A percentile compares a stretch with the other conserved stretches of the same genome.
These are phyloP conservation scores for Cydonia oblonga DNA, from an alignment of 331 rosid genomes.

Conservation along the genomic window DNA sequence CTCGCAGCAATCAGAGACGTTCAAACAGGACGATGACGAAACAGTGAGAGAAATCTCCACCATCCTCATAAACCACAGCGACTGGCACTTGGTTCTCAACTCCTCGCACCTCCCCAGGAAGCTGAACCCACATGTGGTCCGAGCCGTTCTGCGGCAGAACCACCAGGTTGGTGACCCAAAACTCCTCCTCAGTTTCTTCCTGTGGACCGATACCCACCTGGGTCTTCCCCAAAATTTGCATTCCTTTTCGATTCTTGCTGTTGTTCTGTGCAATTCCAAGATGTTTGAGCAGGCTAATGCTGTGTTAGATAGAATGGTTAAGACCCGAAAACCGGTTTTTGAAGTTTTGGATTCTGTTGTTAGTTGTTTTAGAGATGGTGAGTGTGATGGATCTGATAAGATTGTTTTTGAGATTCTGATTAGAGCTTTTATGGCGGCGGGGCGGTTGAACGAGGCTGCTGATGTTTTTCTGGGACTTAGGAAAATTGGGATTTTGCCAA, in stretches of 20 bases:
- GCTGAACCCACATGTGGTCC: slow-evolving; percentile 33
- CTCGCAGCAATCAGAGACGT: not conserved
- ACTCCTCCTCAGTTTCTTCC: slow-evolving; percentile 31
- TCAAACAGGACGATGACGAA: slow-evolving; percentile 12
- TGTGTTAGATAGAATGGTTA: slow-evolving; percentile 26
- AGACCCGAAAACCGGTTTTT: slow-evolving; percentile 15
- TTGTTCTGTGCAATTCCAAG: slow-evolving; percentile 32
- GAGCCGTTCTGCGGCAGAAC: slow-evolving; percentile 23
- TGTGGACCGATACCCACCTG: slow-evolving; percentile 28
- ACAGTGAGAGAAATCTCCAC: slow-evolving; percentile 28
- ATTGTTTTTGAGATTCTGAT: slow-evolving; percentile 36
- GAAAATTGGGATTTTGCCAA: slow-evolving; percentile 22
- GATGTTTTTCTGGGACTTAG: slow-evolving; percentile 22
- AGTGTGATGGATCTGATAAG: slow-evolving; percentile 5
- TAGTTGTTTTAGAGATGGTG: slow-evolving; percentile 5
- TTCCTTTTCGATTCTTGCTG: slow-evolving; percentile 25
- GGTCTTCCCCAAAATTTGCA: slow-evolving; percentile 30
- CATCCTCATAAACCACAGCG: slow-evolving; percentile 16
- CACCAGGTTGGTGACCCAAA: slow-evolving; percentile 19
- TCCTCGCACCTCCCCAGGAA: slow-evolving; percentile 12
- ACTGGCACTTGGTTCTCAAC: slow-evolving; percentile 29
- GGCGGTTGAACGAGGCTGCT: slow-evolving; percentile 29
- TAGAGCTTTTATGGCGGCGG: slow-evolving; percentile 20
- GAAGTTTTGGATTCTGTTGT: slow-evolving; percentile 29
- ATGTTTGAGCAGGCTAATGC: slow-evolving; percentile 13